These are phyloP conservation scores for Opeltia flavorubescens DNA, from an alignment of 495 filamentous ascomycete species.

Conservation along the genomic window DNA sequence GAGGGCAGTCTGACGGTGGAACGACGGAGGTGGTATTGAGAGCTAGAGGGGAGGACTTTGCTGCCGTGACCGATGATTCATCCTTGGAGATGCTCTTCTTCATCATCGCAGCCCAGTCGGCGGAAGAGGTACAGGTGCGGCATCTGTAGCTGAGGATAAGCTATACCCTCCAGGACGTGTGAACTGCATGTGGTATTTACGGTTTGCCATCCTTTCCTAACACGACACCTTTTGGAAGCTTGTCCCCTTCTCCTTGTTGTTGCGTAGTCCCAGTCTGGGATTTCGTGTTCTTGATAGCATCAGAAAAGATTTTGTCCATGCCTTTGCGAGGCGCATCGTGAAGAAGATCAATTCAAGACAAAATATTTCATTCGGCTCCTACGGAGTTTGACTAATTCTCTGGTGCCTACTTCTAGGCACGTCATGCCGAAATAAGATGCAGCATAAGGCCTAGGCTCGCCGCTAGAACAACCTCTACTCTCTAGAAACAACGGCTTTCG, in stretches of 20 bases:
- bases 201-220: constrained; percentile 91
- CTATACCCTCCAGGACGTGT: background rate
- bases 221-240: constrained; percentile 64
- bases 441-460: too few relatives aligned
- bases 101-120: constrained; percentile 53
- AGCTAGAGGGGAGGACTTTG: constrained; percentile 9
- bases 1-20: constrained; percentile 30
- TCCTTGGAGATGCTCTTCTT: constrained; percentile 33
- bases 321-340: background rate
- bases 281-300: constrained; percentile 2
- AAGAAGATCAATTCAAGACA: too few relatives aligned
- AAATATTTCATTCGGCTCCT: too few relatives aligned
- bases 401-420: too few relatives aligned
- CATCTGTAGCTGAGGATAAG: constrained; percentile 42
- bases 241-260: constrained; percentile 18
- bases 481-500: too few relatives aligned
- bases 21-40: constrained; percentile 10
- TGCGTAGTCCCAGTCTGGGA: background rate
- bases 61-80: constrained; percentile 6
- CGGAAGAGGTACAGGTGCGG: constrained; percentile 68
- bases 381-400: too few relatives aligned
- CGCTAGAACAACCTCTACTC: too few relatives aligned
- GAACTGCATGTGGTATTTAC: constrained; percentile 30
- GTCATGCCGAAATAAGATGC: too few relatives aligned
- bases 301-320: constrained; percentile 14